Evolutionary conservation across 768 basidiomycete species (phyloP).

Genomic region (Tulasnella calospora): DNA sequence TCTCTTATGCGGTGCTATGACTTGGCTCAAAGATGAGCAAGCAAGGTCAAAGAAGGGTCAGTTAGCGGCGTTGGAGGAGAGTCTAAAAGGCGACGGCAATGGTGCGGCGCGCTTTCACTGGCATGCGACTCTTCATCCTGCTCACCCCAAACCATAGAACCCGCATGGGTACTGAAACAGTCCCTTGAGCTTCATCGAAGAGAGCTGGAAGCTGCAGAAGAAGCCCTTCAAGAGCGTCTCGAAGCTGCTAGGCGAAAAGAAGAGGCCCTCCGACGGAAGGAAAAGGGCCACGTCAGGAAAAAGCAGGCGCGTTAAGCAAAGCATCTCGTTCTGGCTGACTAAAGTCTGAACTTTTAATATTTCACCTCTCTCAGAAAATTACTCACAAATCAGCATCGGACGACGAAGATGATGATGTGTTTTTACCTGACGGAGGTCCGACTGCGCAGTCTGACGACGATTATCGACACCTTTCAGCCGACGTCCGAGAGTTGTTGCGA

Average conservation of each 20-base stretch:
- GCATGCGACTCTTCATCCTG: background rate
- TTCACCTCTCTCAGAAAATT: conserved; percentile 23
- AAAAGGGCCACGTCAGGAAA: conserved; percentile 48
- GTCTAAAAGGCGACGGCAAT: conserved; percentile 23
- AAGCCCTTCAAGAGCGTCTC: conserved; percentile 58
- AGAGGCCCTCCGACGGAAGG: conserved; percentile 49
- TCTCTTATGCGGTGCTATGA: conserved; percentile 67
- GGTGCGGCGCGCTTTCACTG: background rate
- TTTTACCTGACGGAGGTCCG: conserved; percentile 59
- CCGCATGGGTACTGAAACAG: conserved; percentile 73
- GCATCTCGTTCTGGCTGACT: background rate
- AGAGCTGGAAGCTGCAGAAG: conserved; percentile 63
- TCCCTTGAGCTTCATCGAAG: conserved; percentile 58
- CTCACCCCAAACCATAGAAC: conserved; percentile 39
- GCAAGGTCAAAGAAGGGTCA: conserved; percentile 64
- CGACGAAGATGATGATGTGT: conserved; percentile 54
- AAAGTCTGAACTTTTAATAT: background rate
- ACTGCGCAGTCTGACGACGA: conserved; percentile 32
- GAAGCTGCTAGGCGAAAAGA: conserved; percentile 60
- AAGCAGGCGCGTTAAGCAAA: conserved; percentile 46
- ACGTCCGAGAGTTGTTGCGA: conserved; percentile 71
- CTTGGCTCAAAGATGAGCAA: conserved; percentile 69
- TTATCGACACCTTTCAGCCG: conserved; percentile 53
- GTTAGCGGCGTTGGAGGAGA: conserved; percentile 39
- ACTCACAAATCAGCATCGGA: conserved; percentile 36